These are phyloP conservation scores for Garcia nutans DNA, from an alignment of 345 rosid species.

Conservation along the genomic window DNA sequence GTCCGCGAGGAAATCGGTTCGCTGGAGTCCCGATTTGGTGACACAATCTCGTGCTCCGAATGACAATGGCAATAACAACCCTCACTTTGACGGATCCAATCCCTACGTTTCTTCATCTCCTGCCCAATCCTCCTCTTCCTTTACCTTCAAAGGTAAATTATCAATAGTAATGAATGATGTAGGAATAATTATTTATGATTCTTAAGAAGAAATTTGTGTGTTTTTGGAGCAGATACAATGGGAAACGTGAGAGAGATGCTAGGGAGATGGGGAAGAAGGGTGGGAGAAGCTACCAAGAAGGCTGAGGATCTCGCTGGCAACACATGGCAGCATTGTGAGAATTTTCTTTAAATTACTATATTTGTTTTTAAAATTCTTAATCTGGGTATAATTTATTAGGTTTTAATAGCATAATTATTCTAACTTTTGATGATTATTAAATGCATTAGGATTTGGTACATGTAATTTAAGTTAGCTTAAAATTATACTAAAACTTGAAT, in stretches of 20 bases:
- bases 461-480: background rate
- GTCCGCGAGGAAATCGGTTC: constrained; percentile 61
- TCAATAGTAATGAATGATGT: background rate
- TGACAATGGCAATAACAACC: background rate
- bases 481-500: background rate
- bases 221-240: constrained; percentile 43
- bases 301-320: constrained; percentile 37
- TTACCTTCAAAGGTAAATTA: constrained; percentile 50
- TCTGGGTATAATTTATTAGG: background rate
- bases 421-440: background rate
- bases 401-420: no score
- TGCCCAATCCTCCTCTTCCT: constrained; percentile 31
- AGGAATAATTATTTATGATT: background rate
- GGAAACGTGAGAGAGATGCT: constrained; percentile 29
- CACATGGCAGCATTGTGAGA: constrained; percentile 36
- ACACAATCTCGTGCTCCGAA: constrained; percentile 39
- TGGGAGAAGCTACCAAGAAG: constrained; percentile 33
- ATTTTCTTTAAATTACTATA: background rate
- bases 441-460: background rate
- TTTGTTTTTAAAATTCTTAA: background rate
- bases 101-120: constrained; percentile 50
- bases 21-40: constrained; percentile 74
- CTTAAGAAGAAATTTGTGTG: background rate
- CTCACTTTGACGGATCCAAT: constrained; percentile 38
- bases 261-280: constrained; percentile 28